Evolutionary conservation across 257 asterid genomes (phyloP), one percentile per base, ranked within the genome.

Genomic region (Anisodus acutangulus): DNA sequence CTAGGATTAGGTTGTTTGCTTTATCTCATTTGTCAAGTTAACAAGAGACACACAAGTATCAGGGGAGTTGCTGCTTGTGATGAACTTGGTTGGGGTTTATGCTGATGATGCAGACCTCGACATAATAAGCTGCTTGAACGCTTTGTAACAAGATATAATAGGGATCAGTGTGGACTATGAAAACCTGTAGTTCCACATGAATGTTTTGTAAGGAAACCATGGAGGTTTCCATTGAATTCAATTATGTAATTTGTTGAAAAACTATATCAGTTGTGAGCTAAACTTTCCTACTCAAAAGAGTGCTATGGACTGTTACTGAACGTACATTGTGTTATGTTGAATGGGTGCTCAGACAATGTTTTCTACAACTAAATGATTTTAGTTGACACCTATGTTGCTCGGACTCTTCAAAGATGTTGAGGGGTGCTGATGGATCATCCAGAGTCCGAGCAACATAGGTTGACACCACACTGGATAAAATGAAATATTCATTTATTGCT

Each of bases 211-310:
- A 82, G 45, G 84, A 17, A 66, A 53, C 84, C 79, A 2, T 15
- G 78, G 84, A 0, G 84, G 84, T 64, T 82, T 81, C 78, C 22
- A 6, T 39, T 82, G 51, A 82, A 82, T 67, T 67, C 3, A 16
- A 35, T 35, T 82, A 4, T 82, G 79, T 82, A 82, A 82, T 67
- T 82, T 82, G 79, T 83, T 70, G 69, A 70, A 55, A 78, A 70
- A 78, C 64, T 78, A 78, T 78, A 53, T 78, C 49, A 78, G 49
- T 78, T 78, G 82, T 4, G 82, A 53, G 64, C 64, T 78, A 26
- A 53, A 78, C 64, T 76, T 76, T 76, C 26, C 81, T 76, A 26
- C 81, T 76, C 81, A 51, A 6, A n/a, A 22, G 60, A 74, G 19
- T 74, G 60, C 22, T 13, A 78, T 78, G 47, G 22, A 49, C 26